Evolutionary conservation across 805 yeast species (phyloP), one percentile per base, ranked within the genome.

Genomic region (Candida pseudoglaebosa): DNA sequence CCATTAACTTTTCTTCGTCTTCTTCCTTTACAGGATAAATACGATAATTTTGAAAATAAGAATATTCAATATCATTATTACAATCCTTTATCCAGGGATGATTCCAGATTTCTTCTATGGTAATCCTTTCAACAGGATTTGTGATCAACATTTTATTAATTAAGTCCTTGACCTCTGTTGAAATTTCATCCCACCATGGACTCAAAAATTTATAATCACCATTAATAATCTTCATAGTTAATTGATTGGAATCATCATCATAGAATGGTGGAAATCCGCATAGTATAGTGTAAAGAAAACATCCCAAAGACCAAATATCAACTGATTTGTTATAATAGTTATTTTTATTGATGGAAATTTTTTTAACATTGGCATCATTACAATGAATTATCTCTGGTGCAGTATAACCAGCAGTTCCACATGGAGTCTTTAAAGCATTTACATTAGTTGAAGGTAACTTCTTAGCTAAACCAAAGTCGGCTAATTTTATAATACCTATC

Each of bases 161-260:
- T 50, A 85, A 72, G 49, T 74, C 73, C 53, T 84, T 85, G 19
- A 89, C 90, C 26, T 80, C 87, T 28, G 56, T 61, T 36, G 82
- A 72, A 24, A 85, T 82, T 55, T 85, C 95, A 59, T 84, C 93
- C 87, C 93, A 85, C 95, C 95, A 85, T 1, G 95, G 95, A 42
- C 75, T 65, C 38, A 85, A 65, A 55, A 84, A 85, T n/a, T 77
- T 75, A 58, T 74, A 85, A 40, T 84, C 81, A 24, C 93, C 95
- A 34, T 69, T 70, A 9, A 84, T 69, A 22, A 84, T 86, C 56
- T 84, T 85, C 39, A 72, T 71, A 3, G 89, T 80, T 33, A 85
- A 65, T 36, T 67, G 70, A 45, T 70, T 70, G 3, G 79, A 71
- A 50, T 83, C 82, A 44, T 81, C 84, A 49, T 86, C 91, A 54